Evolutionary conservation across 495 filamentous ascomycete species (phyloP).

Genomic region (Podospora didyma): DNA sequence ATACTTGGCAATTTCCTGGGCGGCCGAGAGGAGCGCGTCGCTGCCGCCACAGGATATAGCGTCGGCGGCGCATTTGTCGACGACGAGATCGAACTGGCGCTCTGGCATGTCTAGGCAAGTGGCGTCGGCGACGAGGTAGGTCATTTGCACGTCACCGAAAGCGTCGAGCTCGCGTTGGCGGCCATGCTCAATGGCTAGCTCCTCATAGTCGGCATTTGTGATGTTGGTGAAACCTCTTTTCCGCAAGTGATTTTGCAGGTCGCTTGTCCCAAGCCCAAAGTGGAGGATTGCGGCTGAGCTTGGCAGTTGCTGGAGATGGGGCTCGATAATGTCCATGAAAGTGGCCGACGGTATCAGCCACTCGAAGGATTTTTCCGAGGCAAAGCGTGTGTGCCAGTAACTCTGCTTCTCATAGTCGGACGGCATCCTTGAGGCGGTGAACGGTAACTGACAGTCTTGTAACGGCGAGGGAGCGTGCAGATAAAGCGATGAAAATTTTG

Average conservation of each 20-base stretch:
- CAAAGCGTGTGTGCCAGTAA: constrained; percentile 39
- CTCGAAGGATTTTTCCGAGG: constrained; percentile 34
- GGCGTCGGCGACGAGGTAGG: constrained; percentile 34
- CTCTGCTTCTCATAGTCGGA: constrained; percentile 36
- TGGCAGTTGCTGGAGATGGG: constrained; percentile 18
- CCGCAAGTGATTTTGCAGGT: constrained; percentile 35
- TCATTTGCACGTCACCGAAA: constrained; percentile 33
- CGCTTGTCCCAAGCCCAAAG: constrained; percentile 39
- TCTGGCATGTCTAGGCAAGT: constrained; percentile 19
- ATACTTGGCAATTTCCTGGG: constrained; percentile 14
- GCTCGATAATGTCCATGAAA: constrained; percentile 30
- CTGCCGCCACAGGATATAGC: constrained; percentile 35
- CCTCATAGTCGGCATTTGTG: constrained; percentile 42
- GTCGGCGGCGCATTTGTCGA: constrained; percentile 42
- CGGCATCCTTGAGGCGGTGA: background rate
- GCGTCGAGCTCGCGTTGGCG: constrained; percentile 24
- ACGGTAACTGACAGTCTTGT: too few relatives aligned
- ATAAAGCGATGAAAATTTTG: too few relatives aligned
- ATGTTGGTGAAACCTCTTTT: constrained; percentile 26
- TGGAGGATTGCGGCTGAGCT: constrained; percentile 28
- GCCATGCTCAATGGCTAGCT: constrained; percentile 32
- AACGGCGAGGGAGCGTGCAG: too few relatives aligned
- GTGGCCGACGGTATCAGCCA: constrained; percentile 34
- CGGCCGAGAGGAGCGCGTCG: constrained; percentile 27
- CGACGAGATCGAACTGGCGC: constrained; percentile 24